These are phyloP conservation scores for Cladophialophora immunda DNA, from an alignment of 2,329 filamentous ascomycete genomes.

Conservation along the genomic window DNA sequence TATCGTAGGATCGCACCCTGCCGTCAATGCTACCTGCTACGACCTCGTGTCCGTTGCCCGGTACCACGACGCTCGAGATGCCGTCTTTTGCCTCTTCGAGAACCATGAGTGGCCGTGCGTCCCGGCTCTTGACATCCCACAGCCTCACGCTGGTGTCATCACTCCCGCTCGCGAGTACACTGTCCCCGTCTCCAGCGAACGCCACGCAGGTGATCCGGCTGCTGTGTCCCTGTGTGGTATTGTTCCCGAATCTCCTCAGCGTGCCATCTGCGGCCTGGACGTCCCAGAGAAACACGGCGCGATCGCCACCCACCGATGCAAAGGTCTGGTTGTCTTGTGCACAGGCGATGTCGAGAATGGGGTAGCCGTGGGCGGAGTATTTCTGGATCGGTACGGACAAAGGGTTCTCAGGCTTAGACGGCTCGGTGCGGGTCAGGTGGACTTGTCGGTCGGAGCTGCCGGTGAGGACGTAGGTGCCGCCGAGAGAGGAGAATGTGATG, in stretches of 20 bases:
- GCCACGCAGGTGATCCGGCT: constrained; percentile 79
- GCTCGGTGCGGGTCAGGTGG: constrained; percentile 77
- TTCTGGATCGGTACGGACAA: constrained; percentile 75
- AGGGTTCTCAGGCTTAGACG: constrained; percentile 44
- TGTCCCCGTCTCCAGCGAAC: constrained; percentile 77
- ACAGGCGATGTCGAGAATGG: constrained; percentile 83
- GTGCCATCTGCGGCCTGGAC: constrained; percentile 78
- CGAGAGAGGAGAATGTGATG: constrained; percentile 74
- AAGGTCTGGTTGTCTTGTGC: constrained; percentile 81
- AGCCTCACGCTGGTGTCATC: constrained; percentile 79
- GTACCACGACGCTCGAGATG: constrained; percentile 40
- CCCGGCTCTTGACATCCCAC: constrained; percentile 72
- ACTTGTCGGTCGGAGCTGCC: constrained; percentile 86
- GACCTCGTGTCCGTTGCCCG: constrained; percentile 54
- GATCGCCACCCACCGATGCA: constrained; percentile 87
- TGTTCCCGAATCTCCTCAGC: constrained; percentile 74
- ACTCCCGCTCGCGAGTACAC: constrained; percentile 74
- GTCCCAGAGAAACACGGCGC: constrained; percentile 93
- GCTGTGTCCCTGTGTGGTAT: constrained; percentile 66
- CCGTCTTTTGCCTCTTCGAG: constrained; percentile 77
- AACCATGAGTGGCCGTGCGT: constrained; percentile 73
- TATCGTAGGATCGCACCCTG: constrained; percentile 80
- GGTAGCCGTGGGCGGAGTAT: constrained; percentile 90
- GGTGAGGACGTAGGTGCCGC: constrained; percentile 81
- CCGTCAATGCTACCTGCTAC: constrained; percentile 85